phyloP scores from a whole-genome alignment of 805 yeast genomes.

The Torulaspora indica region DNA sequence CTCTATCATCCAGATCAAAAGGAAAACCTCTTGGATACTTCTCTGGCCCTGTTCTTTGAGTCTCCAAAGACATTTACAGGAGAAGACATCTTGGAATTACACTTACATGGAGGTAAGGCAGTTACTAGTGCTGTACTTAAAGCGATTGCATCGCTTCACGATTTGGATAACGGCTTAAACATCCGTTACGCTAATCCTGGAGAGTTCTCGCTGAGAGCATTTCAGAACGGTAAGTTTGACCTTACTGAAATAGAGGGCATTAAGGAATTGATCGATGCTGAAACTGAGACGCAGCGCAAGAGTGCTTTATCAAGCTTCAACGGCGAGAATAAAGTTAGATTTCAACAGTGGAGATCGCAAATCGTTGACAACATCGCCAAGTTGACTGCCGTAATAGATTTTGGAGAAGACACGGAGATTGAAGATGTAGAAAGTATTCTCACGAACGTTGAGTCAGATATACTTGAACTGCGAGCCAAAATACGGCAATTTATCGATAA shows the following conservation, averaged over 20 bases:
- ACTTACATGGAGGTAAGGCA: slow-evolving; percentile 90
- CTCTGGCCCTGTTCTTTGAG: slow-evolving; percentile 62
- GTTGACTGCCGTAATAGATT: slow-evolving; percentile 85
- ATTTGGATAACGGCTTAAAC: slow-evolving; percentile 35
- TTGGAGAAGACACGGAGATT: slow-evolving; percentile 88
- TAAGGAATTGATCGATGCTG: slow-evolving; percentile 84
- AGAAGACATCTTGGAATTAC: slow-evolving; percentile 85
- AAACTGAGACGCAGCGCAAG: slow-evolving; percentile 80
- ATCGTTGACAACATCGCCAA: slow-evolving; percentile 66
- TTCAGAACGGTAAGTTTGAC: slow-evolving; percentile 76
- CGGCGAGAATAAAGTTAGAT: slow-evolving; percentile 57
- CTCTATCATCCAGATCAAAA: slow-evolving; percentile 42
- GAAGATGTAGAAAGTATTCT: slow-evolving; percentile 58
- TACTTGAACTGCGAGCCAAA: slow-evolving; percentile 42
- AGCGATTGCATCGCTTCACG: slow-evolving; percentile 54
- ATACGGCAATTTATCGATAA: slow-evolving; percentile 41
- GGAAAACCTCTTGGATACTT: slow-evolving; percentile 60
- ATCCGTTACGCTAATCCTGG: slow-evolving; percentile 89
- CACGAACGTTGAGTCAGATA: slow-evolving; percentile 43
- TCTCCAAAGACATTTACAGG: slow-evolving; percentile 86
- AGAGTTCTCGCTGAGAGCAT: slow-evolving; percentile 85
- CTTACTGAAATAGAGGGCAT: slow-evolving; percentile 89
- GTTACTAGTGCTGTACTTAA: slow-evolving; percentile 63
- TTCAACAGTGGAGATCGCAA: slow-evolving; percentile 60
- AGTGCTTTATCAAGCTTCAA: slow-evolving; percentile 70